These are phyloP conservation scores for Pichia inconspicua DNA, from an alignment of 1,139 yeast species.

Conservation along the genomic window DNA sequence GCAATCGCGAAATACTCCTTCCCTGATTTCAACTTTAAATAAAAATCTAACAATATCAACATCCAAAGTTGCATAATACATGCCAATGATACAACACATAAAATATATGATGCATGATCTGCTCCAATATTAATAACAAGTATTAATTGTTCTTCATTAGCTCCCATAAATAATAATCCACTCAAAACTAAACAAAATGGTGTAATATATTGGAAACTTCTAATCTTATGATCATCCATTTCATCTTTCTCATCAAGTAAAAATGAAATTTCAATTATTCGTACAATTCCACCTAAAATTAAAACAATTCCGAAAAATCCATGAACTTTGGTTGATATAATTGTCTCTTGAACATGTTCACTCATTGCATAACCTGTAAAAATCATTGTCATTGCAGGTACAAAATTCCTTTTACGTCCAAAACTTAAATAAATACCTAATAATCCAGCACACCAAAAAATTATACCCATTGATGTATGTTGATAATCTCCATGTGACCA, in stretches of 20 bases:
- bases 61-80: slow-evolving; percentile 65
- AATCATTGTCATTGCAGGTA: slow-evolving; percentile 74
- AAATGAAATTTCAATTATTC: slow-evolving; percentile 74
- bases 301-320: slow-evolving; percentile 75
- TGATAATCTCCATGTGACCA: slow-evolving; percentile 93
- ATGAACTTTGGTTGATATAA: slow-evolving; percentile 78
- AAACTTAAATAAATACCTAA: slow-evolving; percentile 71
- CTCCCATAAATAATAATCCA: slow-evolving; percentile 83
- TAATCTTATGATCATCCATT: slow-evolving; percentile 38
- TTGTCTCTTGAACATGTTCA: slow-evolving; percentile 70
- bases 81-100: slow-evolving; percentile 69
- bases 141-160: slow-evolving; percentile 78
- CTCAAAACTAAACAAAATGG: slow-evolving; percentile 72
- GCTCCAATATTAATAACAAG: slow-evolving; percentile 68
- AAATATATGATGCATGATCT: slow-evolving; percentile 75
- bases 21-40: slow-evolving; percentile 30
- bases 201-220: slow-evolving; percentile 75
- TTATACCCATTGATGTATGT: slow-evolving; percentile 91
- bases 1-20: neutral
- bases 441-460: slow-evolving; percentile 94
- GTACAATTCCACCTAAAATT: slow-evolving; percentile 65
- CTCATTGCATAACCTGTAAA: slow-evolving; percentile 95
- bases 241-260: slow-evolving; percentile 50
- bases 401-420: slow-evolving; percentile 56
- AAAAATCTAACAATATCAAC: slow-evolving; percentile 47